phyloP scores from a whole-genome alignment of 169 alveolate genomes.

The Plasmodium vinckei region DNA sequence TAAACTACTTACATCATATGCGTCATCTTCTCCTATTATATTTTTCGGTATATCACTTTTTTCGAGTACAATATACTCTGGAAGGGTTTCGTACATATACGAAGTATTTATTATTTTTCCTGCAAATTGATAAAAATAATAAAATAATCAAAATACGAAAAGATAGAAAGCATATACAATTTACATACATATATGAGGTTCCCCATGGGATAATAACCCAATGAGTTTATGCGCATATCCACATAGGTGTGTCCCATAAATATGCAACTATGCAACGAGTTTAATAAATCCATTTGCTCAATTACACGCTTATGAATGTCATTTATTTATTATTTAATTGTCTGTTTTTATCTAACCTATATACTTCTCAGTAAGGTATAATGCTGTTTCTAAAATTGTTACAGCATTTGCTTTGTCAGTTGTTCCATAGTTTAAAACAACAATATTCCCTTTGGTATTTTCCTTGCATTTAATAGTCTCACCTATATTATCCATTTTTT shows the following conservation, averaged over 20 bases:
- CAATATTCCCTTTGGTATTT: slow-evolving; percentile 27
- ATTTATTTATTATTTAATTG: no score
- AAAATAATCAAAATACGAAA: background rate
- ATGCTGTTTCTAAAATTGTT: slow-evolving; percentile 49
- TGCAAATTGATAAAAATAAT: slow-evolving; percentile 1
- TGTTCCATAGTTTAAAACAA: slow-evolving; percentile 64
- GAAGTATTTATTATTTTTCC: slow-evolving; percentile 62
- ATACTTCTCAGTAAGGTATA: slow-evolving; percentile 46
- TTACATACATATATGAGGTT: no score
- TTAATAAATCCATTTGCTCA: no score
- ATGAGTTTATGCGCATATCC: no score
- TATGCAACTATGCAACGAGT: no score
- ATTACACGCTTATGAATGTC: no score
- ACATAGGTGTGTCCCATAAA: no score
- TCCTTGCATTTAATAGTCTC: background rate
- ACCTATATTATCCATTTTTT: slow-evolving; percentile 15
- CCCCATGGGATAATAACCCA: no score
- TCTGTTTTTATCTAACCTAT: slow-evolving; percentile 12
- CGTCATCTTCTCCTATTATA: slow-evolving; percentile 1
- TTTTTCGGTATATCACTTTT: background rate
- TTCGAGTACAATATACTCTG: slow-evolving; percentile 44
- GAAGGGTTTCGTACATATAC: slow-evolving; percentile 51
- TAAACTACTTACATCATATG: slow-evolving; percentile 8
- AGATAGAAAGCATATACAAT: no score
- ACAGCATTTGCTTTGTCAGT: slow-evolving; percentile 34